Evolutionary conservation across 2,329 filamentous ascomycete genomes (phyloP).

Genomic region (Piedraia hortae): DNA sequence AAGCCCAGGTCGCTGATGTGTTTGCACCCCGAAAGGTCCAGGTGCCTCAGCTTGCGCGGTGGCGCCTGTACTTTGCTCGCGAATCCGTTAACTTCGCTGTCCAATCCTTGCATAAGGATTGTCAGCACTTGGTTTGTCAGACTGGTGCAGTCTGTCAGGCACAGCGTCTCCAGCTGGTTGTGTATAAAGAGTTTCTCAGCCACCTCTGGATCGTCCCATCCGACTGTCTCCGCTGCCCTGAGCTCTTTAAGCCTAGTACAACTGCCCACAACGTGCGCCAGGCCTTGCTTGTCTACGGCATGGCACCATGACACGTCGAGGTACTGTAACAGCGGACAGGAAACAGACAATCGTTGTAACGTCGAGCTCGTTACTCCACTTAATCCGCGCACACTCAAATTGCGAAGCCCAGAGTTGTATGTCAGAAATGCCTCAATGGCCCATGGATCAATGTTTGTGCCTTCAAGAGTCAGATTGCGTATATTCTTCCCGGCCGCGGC

Average conservation of each 20-base stretch:
- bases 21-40: constrained; percentile 60
- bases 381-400: constrained; percentile 66
- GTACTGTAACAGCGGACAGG: constrained; percentile 54
- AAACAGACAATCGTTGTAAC: constrained; percentile 60
- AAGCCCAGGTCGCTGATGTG: constrained; percentile 47
- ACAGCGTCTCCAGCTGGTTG: constrained; percentile 59
- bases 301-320: constrained; percentile 88
- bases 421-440: constrained; percentile 54
- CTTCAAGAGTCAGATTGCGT: constrained; percentile 66
- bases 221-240: constrained; percentile 52
- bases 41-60: constrained; percentile 48
- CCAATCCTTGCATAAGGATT: constrained; percentile 44
- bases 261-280: constrained; percentile 42
- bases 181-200: constrained; percentile 48
- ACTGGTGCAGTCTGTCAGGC: constrained; percentile 54
- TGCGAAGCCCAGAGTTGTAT: constrained; percentile 49
- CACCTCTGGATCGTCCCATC: constrained; percentile 48
- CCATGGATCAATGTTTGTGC: constrained; percentile 58
- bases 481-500: constrained; percentile 52
- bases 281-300: constrained; percentile 50
- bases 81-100: constrained; percentile 57
- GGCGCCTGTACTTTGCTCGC: constrained; percentile 51
- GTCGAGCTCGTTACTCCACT: constrained; percentile 54
- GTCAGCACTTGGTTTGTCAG: constrained; percentile 48
- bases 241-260: constrained; percentile 55